Evolutionary conservation across 345 rosid genomes (phyloP).

Genomic region (Arabis hirsuta): DNA sequence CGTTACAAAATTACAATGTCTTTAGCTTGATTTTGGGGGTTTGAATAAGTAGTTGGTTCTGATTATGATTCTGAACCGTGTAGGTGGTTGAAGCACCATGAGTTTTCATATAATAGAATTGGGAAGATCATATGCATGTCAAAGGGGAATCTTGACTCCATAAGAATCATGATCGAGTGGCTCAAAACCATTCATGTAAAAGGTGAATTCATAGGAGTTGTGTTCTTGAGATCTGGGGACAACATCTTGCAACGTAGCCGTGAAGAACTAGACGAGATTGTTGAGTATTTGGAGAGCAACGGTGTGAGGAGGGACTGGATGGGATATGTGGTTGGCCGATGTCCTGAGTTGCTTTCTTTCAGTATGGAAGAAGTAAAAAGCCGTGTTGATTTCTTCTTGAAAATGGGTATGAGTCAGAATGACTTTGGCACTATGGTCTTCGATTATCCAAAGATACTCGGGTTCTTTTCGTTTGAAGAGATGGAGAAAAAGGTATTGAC

Average conservation of each 20-base stretch:
- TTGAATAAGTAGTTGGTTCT: neutral
- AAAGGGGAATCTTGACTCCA: slow-evolving; percentile 67
- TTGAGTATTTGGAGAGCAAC: slow-evolving; percentile 67
- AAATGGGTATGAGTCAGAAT: slow-evolving; percentile 78
- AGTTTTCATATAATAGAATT: slow-evolving; percentile 70
- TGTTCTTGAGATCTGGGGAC: slow-evolving; percentile 65
- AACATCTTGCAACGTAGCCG: slow-evolving; percentile 56
- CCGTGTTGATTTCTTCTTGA: slow-evolving; percentile 70
- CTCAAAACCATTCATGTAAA: slow-evolving; percentile 77
- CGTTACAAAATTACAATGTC: neutral
- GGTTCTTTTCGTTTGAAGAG: slow-evolving; percentile 67
- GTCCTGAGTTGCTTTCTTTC: slow-evolving; percentile 66
- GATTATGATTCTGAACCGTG: slow-evolving; percentile 33
- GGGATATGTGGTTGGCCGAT: slow-evolving; percentile 79
- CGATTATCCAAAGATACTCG: slow-evolving; percentile 77
- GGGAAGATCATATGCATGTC: slow-evolving; percentile 74
- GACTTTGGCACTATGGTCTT: slow-evolving; percentile 95
- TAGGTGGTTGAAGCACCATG: slow-evolving; percentile 96
- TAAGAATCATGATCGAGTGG: slow-evolving; percentile 64
- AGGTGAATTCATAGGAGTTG: slow-evolving; percentile 73
- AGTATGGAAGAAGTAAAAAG: slow-evolving; percentile 66
- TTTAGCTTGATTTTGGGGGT: neutral
- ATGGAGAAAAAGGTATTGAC: slow-evolving; percentile 77
- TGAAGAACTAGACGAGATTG: slow-evolving; percentile 64
- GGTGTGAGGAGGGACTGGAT: slow-evolving; percentile 90